phyloP scores from a whole-genome alignment of 768 basidiomycete species.

The Boletus sp. region DNA sequence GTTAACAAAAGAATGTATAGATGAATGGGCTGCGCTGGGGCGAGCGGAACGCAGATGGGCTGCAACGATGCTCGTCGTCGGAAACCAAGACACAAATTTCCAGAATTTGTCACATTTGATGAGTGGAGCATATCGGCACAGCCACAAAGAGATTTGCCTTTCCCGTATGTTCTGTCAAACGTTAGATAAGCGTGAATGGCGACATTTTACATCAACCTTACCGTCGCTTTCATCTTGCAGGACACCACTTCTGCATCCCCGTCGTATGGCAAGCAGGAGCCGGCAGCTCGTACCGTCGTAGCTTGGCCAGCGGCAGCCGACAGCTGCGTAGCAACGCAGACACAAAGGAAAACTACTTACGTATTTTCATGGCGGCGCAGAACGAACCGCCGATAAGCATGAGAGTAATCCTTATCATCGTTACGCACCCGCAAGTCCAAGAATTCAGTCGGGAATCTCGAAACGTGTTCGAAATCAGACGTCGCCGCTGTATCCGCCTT shows the following conservation, averaged over 20 bases:
- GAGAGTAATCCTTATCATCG: slow-evolving; percentile 15
- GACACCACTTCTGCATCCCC: too few relatives aligned
- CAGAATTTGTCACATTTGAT: slow-evolving; percentile 22
- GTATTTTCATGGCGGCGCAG: neutral
- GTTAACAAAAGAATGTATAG: slow-evolving; percentile 16
- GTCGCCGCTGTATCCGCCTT: neutral
- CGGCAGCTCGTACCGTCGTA: neutral
- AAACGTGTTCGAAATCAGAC: neutral
- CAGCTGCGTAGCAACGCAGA: neutral
- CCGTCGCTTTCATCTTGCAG: neutral
- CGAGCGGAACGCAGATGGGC: slow-evolving; percentile 1
- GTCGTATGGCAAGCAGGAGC: neutral
- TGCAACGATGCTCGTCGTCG: slow-evolving; percentile 14
- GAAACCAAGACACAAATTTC: slow-evolving; percentile 18
- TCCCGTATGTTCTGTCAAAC: neutral
- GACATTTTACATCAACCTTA: slow-evolving; percentile 2
- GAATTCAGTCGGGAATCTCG: slow-evolving; percentile 1
- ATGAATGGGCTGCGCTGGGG: neutral
- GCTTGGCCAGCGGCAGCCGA: too few relatives aligned
- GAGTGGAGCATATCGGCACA: slow-evolving; percentile 19
- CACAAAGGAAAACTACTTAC: slow-evolving; percentile 5
- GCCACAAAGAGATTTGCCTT: slow-evolving; percentile 23
- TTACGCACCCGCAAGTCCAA: neutral
- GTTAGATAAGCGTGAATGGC: neutral
- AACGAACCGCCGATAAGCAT: neutral